Percentiles rank a stretch among this genome's conserved stretches.
phyloP scores from a whole-genome alignment of 495 filamentous ascomycete species.

The Hyaloscypha finlandica region DNA sequence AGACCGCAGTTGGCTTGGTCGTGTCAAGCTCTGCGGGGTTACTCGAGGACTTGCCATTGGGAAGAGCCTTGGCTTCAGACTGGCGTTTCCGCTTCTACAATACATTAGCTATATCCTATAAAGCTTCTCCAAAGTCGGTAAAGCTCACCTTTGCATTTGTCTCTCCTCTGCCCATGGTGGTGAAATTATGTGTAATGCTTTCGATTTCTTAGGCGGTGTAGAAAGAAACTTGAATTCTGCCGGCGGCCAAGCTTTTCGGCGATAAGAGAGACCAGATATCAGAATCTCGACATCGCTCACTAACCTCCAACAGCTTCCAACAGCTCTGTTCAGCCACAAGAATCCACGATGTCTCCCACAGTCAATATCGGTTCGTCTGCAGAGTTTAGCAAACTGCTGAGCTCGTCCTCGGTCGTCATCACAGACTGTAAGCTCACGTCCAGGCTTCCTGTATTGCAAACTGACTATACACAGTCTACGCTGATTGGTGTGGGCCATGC shows the following conservation, averaged over 20 bases:
- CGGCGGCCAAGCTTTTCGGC: constrained; percentile 1
- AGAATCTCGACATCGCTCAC: constrained; percentile 11
- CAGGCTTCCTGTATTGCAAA: neutral
- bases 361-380: constrained; percentile 34
- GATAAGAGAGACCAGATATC: constrained; percentile 25
- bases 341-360: constrained; percentile 25
- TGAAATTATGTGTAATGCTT: constrained; percentile 6
- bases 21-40: constrained; percentile 41
- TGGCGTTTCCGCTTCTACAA: constrained; percentile 34
- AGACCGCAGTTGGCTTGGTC: constrained; percentile 59
- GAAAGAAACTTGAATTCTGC: constrained; percentile 18
- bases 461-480: constrained; percentile 43
- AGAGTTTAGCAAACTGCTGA: constrained; percentile 36
- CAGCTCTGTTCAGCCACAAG: constrained; percentile 16
- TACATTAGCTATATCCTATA: neutral
- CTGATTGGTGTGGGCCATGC: constrained; percentile 62
- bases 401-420: constrained; percentile 35
- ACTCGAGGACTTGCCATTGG: constrained; percentile 22
- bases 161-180: constrained; percentile 31
- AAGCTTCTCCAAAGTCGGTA: neutral
- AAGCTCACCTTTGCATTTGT: constrained; percentile 31
- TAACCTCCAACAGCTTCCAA: constrained; percentile 22
- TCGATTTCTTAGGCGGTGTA: constrained; percentile 14
- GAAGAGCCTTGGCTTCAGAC: constrained; percentile 21
- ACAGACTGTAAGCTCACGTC: constrained; percentile 35